Conservation (phyloP, 2,329 filamentous ascomycete genomes). For the Colletotrichum sp. region DNA sequence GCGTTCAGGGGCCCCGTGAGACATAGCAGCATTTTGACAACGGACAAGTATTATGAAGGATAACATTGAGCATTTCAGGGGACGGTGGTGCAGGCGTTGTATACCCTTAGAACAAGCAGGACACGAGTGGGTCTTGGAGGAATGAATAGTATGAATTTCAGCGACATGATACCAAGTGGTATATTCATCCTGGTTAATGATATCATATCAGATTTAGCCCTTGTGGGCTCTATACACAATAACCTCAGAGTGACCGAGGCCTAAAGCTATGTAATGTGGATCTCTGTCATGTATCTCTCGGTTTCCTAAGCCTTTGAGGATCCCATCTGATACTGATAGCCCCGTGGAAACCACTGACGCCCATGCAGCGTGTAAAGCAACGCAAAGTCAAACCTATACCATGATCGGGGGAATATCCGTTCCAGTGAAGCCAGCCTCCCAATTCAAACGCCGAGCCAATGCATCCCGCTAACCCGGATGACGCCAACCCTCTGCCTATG, state of each 20-base stretch:
- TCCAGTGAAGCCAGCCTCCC: background rate
- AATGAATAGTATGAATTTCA: background rate
- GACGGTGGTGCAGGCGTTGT: background rate
- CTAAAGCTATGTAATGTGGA: background rate
- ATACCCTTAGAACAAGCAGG: background rate
- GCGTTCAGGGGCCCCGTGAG: background rate
- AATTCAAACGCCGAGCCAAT: constrained; percentile 20
- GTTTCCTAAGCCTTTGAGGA: background rate
- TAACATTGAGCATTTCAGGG: background rate
- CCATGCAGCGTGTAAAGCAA: background rate
- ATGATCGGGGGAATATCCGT: constrained; percentile 7
- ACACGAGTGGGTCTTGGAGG: background rate
- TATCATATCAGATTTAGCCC: background rate
- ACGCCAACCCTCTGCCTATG: background rate
- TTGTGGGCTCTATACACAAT: background rate
- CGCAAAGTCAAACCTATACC: constrained; percentile 16
- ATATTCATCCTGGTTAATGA: background rate
- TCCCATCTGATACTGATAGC: background rate
- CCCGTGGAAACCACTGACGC: background rate
- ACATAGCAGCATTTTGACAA: background rate
- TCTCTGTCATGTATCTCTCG: background rate
- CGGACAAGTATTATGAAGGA: background rate
- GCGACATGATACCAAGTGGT: background rate
- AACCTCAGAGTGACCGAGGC: background rate
- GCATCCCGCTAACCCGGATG: constrained; percentile 7